phyloP scores from a whole-genome alignment of 2,329 filamentous ascomycete species.

The Aspergillus amoenus region DNA sequence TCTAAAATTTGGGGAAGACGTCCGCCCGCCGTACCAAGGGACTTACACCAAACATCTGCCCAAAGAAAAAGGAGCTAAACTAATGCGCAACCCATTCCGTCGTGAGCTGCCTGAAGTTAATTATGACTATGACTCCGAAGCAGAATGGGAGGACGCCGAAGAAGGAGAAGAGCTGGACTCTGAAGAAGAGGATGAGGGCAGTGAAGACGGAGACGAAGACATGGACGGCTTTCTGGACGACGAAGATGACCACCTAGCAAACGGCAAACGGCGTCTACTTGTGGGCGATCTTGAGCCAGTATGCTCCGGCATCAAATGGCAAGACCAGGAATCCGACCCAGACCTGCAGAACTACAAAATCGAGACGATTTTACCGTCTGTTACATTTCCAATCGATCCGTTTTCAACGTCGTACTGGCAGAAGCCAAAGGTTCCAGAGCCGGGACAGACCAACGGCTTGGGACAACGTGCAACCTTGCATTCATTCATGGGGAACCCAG shows the following conservation, averaged over 20 bases:
- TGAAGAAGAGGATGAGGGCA: conserved; percentile 63
- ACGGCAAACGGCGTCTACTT: conserved; percentile 57
- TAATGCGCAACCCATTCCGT: conserved; percentile 56
- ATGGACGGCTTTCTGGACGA: conserved; percentile 91
- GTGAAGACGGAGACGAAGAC: conserved; percentile 71
- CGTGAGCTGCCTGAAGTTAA: conserved; percentile 55
- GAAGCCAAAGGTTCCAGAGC: conserved; percentile 28
- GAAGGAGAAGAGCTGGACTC: conserved; percentile 69
- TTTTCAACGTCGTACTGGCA: conserved; percentile 82
- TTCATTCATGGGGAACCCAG: conserved; percentile 22
- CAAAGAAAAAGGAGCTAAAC: conserved; percentile 38
- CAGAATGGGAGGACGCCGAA: conserved; percentile 66
- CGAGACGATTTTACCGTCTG: conserved; percentile 65
- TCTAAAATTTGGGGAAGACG: conserved; percentile 61
- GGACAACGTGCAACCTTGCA: conserved; percentile 21
- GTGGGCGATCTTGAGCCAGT: conserved; percentile 71
- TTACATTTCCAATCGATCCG: conserved; percentile 70
- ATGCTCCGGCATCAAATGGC: conserved; percentile 81
- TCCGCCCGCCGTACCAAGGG: conserved; percentile 62
- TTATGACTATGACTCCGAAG: conserved; percentile 68
- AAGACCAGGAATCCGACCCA: conserved; percentile 53
- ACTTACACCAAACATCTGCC: conserved; percentile 56
- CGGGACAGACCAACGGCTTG: conserved; percentile 18
- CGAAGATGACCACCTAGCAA: conserved; percentile 65
- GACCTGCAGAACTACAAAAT: conserved; percentile 65